Evolutionary conservation across 345 rosid genomes (phyloP).

Genomic region (Bruguiera parviflora): DNA sequence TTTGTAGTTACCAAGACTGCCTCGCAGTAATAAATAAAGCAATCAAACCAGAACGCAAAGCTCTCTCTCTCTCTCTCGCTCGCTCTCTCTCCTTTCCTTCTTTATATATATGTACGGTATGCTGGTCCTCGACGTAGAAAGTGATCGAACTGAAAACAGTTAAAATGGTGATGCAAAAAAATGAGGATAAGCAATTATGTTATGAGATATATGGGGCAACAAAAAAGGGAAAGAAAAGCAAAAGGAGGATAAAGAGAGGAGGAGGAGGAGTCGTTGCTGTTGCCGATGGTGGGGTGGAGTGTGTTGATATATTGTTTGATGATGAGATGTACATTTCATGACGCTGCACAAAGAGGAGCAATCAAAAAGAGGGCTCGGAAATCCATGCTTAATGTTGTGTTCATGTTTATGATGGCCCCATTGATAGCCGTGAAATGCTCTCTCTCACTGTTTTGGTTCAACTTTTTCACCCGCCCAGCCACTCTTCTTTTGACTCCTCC

Average conservation of each 20-base stretch:
- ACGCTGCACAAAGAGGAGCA: conserved; percentile 14
- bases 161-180: conserved; percentile 1
- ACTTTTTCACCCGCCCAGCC: background rate
- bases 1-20: conserved; percentile 37
- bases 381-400: conserved; percentile 6
- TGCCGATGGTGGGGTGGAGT: conserved; percentile 13
- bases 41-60: conserved; percentile 14
- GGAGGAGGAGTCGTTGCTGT: background rate
- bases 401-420: conserved; percentile 3
- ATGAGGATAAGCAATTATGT: conserved; percentile 9
- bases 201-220: background rate
- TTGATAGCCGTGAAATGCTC: conserved; percentile 19
- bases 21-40: conserved; percentile 37
- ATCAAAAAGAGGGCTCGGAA: conserved; percentile 20
- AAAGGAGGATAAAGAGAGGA: background rate
- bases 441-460: background rate
- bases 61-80: conserved; percentile 2
- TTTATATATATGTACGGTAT: background rate
- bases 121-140: conserved; percentile 10
- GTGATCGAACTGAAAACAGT: conserved; percentile 15
- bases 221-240: background rate
- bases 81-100: background rate
- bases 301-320: background rate
- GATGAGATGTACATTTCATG: too few species aligned
- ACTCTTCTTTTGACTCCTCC: background rate